phyloP scores from a whole-genome alignment of 306 rosid genomes.

The Hippophae tibetana region DNA sequence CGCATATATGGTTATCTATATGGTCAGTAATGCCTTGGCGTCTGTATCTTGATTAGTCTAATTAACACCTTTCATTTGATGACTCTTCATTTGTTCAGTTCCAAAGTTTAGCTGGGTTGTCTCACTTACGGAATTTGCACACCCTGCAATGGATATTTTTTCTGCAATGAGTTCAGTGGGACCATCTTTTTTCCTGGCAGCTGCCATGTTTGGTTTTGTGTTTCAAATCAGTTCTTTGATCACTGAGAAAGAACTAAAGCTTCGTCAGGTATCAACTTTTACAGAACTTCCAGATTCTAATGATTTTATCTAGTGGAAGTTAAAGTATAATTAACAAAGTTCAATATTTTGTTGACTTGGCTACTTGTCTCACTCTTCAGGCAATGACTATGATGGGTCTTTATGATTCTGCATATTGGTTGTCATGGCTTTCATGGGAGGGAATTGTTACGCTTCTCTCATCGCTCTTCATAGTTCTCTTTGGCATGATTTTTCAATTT shows the following conservation, averaged over 20 bases:
- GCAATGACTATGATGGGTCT: constrained; percentile 94
- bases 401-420: constrained; percentile 82
- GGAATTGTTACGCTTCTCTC: constrained; percentile 46
- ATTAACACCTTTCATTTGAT: constrained; percentile 5
- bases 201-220: constrained; percentile 85
- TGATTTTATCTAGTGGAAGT: background rate
- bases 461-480: constrained; percentile 67
- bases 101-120: constrained; percentile 64
- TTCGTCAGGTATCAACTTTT: constrained; percentile 58
- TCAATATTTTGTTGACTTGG: background rate
- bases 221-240: constrained; percentile 71
- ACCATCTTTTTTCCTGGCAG: constrained; percentile 67
- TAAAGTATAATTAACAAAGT: background rate
- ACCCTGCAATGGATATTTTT: constrained; percentile 39
- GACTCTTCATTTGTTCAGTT: constrained; percentile 30
- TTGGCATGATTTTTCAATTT: constrained; percentile 82
- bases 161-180: constrained; percentile 36
- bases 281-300: background rate
- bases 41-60: background rate
- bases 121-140: constrained; percentile 65
- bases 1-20: background rate
- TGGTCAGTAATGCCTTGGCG: background rate
- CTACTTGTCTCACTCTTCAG: constrained; percentile 29
- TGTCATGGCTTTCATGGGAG: constrained; percentile 91
- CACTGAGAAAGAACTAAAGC: constrained; percentile 83